Percentiles rank a stretch among this genome's conserved stretches.
Evolutionary conservation across 768 basidiomycete species (phyloP).

Genomic region (Tephrocybe sp.): DNA sequence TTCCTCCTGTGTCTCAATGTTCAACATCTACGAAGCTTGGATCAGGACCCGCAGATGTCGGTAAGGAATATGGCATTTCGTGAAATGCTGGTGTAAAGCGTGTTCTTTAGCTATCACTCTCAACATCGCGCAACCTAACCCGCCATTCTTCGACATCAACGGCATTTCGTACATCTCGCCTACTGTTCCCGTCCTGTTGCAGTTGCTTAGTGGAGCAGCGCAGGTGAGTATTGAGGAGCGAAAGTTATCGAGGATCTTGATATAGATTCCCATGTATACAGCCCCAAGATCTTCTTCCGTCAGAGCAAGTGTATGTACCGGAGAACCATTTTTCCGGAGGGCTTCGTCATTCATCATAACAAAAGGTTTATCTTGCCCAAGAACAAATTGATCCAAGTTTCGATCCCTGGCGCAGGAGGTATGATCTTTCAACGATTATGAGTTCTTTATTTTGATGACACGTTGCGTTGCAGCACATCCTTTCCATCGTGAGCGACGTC

Average conservation of each 20-base stretch:
- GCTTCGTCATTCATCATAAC: neutral
- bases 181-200: conserved; percentile 46
- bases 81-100: neutral
- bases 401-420: conserved; percentile 33
- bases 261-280: neutral
- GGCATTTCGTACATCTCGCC: conserved; percentile 37
- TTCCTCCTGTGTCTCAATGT: neutral
- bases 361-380: conserved; percentile 12
- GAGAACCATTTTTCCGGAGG: neutral
- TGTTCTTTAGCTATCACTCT: conserved; percentile 16
- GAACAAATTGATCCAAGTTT: conserved; percentile 21
- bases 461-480: conserved; percentile 19
- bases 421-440: neutral
- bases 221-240: conserved; percentile 2
- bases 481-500: conserved; percentile 26
- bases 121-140: conserved; percentile 27
- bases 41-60: conserved; percentile 15
- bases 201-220: conserved; percentile 47
- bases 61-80: conserved; percentile 6
- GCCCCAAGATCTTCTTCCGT: conserved; percentile 46
- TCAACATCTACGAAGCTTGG: conserved; percentile 17
- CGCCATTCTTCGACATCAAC: conserved; percentile 30
- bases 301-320: conserved; percentile 21
- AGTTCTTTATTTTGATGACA: neutral
- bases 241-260: neutral